Base-by-base conservation (phyloP, 768 basidiomycete genomes). In the Pleurotus sapidus region DNA sequence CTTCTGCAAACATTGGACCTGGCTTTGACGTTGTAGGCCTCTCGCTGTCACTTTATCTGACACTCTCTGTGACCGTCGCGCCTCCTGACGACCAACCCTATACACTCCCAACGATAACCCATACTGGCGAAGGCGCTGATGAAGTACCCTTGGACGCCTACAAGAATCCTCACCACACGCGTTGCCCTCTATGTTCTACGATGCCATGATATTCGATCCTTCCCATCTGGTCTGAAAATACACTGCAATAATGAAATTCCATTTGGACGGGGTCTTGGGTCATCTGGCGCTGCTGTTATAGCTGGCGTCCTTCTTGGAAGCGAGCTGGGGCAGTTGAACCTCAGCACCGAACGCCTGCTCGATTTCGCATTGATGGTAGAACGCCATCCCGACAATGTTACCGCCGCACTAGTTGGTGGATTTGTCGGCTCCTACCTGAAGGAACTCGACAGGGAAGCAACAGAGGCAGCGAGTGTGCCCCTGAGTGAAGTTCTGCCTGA, bases 21-120 rank as follows among this genome's bases (percentile, higher is more conserved):
- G 96, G 96, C 23, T 99, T 99, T 73, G 97, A 99, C 71, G 97
- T 98, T 61, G 94, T 98, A 62, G 97, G 97, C n/a, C 88, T 99
- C 61, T 95, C 96, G 0, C 86, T 98, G 20, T 93, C 93, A 1
- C 83, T 97, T 27, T 81, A 87, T 63, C 83, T 98, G 63, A 87
- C 84, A 14, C 80, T 98, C 65, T 80, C 80, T 47, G 87, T 95
- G 34, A 66, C 73, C 4, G 67, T 74, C 20, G 61, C 72, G 24
- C 61, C 68, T 30, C 46, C 70, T 46, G 24, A 63, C 37, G 48
- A 66, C 25, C 37, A 40, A n/a, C 18, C n/a, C 15, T 74, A 80
- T 43, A 58, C 69, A 17, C 76, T 77, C 5, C 92, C 94, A 5
- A 69, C 66, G 48, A 81, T 98, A 66, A 80, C 82, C 30, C 93